Conservation (phyloP, 345 rosid genomes). For the Salix udensis region DNA sequence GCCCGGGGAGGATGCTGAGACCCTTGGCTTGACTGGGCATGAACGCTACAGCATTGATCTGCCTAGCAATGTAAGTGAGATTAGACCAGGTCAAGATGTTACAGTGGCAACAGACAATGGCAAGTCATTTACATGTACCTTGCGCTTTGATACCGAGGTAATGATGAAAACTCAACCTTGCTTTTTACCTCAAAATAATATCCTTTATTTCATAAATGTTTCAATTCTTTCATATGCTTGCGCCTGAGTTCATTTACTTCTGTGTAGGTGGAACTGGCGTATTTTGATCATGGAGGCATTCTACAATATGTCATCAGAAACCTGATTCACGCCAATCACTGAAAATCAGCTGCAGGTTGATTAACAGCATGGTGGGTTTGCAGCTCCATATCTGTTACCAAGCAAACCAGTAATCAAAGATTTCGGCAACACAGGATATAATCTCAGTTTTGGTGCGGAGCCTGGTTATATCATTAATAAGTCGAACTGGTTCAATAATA, state of each 20-base stretch:
- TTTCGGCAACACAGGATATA: background rate
- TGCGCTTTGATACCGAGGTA: constrained; percentile 87
- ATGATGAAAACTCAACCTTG: background rate
- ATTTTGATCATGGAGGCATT: constrained; percentile 60
- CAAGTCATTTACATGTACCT: constrained; percentile 64
- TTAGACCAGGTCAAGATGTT: constrained; percentile 86
- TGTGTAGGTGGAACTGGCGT: constrained; percentile 43
- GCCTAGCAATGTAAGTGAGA: constrained; percentile 52
- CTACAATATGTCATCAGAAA: constrained; percentile 59
- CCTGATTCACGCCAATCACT: constrained; percentile 37
- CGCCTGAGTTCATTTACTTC: background rate
- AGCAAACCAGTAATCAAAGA: background rate
- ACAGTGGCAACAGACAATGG: constrained; percentile 59
- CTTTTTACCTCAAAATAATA: background rate
- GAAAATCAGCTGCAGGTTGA: constrained; percentile 10
- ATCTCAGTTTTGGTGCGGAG: background rate
- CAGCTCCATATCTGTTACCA: background rate
- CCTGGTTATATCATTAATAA: background rate
- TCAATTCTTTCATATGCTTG: background rate
- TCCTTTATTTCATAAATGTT: background rate
- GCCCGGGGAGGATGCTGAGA: constrained; percentile 78
- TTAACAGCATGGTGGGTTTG: background rate
- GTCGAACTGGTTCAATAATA: background rate
- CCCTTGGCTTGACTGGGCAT: constrained; percentile 73
- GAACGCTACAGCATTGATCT: constrained; percentile 71